phyloP scores from a whole-genome alignment of 768 basidiomycete genomes.

The Hemileccinum rubropunctum region DNA sequence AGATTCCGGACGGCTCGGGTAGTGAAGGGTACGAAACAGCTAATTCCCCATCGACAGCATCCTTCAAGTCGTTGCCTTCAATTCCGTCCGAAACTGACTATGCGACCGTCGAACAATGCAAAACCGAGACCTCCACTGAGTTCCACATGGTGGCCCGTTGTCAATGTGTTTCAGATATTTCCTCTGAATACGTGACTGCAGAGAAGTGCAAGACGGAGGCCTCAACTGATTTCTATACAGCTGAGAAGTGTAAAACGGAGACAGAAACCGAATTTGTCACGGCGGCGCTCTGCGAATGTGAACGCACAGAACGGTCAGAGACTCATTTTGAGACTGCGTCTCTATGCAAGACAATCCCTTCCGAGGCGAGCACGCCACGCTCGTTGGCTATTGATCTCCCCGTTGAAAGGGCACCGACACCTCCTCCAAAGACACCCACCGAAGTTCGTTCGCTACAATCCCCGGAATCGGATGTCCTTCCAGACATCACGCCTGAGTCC shows the following conservation, averaged over 20 bases:
- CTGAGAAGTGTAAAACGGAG: conserved; percentile 36
- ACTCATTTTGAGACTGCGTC: conserved; percentile 53
- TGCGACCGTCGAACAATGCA: conserved; percentile 41
- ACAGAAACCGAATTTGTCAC: conserved; percentile 44
- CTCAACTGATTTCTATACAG: conserved; percentile 45
- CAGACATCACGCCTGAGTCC: conserved; percentile 20
- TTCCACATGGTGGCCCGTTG: conserved; percentile 51
- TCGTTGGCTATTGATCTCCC: conserved; percentile 38
- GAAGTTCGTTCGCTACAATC: conserved; percentile 26
- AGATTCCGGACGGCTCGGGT: conserved; percentile 35
- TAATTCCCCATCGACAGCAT: conserved; percentile 43
- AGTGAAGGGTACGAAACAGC: conserved; percentile 52
- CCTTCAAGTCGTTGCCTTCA: conserved; percentile 56
- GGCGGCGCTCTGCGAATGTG: conserved; percentile 41
- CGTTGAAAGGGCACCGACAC: conserved; percentile 17
- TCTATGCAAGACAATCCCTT: conserved; percentile 35
- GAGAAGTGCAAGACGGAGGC: conserved; percentile 43
- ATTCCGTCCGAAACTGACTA: conserved; percentile 56
- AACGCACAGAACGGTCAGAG: conserved; percentile 35
- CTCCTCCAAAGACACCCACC: conserved; percentile 29
- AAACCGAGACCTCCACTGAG: conserved; percentile 40
- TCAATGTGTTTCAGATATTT: conserved; percentile 34
- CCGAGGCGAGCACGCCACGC: conserved; percentile 32
- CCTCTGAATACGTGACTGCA: conserved; percentile 52
- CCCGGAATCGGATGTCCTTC: conserved; percentile 22